Percentiles rank a stretch among this genome's conserved stretches.
Conservation (phyloP, 1,139 yeast species). For the Magnusiomyces ingens region DNA sequence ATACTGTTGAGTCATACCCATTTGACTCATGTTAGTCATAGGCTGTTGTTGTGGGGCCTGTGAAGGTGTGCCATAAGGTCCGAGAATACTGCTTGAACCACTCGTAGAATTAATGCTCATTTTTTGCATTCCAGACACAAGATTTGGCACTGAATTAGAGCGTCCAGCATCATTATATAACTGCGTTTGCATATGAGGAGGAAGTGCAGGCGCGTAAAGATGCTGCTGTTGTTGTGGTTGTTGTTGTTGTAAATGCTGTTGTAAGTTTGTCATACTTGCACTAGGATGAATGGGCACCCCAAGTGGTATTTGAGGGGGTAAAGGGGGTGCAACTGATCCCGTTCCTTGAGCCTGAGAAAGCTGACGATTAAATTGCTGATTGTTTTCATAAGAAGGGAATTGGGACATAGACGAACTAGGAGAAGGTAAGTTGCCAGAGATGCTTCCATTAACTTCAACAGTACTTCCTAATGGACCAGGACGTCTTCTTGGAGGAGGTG, state of each 20-base stretch:
- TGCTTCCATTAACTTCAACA: too few relatives aligned
- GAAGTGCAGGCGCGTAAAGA: neutral
- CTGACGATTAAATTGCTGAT: neutral
- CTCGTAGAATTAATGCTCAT: neutral
- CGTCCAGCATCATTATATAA: constrained; percentile 4
- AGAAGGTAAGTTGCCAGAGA: neutral
- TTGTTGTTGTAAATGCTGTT: constrained; percentile 6
- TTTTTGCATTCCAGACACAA: constrained; percentile 5
- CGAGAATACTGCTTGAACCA: neutral
- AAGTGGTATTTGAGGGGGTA: neutral
- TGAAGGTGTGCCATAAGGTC: neutral
- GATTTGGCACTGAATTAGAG: constrained; percentile 6
- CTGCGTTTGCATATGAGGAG: constrained; percentile 17
- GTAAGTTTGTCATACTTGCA: neutral
- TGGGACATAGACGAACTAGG: neutral
- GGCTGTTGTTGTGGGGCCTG: too few relatives aligned
- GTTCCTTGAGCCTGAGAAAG: neutral
- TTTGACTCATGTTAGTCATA: too few relatives aligned
- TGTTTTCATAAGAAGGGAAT: neutral
- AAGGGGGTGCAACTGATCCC: neutral
- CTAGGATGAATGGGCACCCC: neutral
- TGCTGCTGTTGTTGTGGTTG: constrained; percentile 11
- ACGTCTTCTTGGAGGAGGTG: constrained; percentile 9
- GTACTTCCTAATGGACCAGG: neutral
- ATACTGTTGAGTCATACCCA: too few relatives aligned